phyloP scores from a whole-genome alignment of 1,284 basidiomycete species.

The Veloboletus limbatus region DNA sequence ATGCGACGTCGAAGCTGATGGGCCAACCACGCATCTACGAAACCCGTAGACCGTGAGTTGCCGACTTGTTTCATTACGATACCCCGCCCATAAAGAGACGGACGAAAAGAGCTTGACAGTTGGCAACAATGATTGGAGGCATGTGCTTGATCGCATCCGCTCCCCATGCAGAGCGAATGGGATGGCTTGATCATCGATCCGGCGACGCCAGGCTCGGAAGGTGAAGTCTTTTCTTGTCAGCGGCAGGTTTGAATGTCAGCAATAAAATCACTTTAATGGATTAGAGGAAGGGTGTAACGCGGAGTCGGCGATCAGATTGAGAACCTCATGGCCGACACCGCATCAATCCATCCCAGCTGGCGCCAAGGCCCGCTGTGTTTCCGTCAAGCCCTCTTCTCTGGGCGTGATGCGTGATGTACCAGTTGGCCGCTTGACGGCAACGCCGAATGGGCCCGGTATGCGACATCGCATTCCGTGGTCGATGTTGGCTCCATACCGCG shows the following conservation, averaged over 20 bases:
- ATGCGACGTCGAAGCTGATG: not conserved
- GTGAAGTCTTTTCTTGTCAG: not conserved
- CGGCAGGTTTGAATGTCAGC: not conserved
- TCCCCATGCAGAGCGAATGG: not conserved
- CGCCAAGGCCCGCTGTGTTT: not conserved
- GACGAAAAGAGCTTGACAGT: not conserved
- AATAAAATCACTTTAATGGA: not conserved
- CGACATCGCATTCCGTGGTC: not conserved
- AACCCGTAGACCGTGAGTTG: not conserved
- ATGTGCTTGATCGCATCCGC: not conserved
- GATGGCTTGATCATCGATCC: not conserved
- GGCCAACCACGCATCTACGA: not conserved
- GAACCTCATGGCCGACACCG: not conserved
- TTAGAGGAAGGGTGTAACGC: not conserved
- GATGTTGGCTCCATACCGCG: not conserved
- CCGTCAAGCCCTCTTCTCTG: not conserved
- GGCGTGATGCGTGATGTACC: not conserved
- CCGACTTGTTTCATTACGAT: not conserved
- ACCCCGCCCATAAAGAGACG: not conserved
- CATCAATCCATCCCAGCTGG: not conserved
- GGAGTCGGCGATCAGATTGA: not conserved
- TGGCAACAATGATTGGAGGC: not conserved
- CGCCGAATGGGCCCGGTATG: not conserved
- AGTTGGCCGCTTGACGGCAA: not conserved
- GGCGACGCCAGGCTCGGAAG: not conserved